Evolutionary conservation across 306 rosid species (phyloP).

Genomic region (Elaeagnus macrophylla): DNA sequence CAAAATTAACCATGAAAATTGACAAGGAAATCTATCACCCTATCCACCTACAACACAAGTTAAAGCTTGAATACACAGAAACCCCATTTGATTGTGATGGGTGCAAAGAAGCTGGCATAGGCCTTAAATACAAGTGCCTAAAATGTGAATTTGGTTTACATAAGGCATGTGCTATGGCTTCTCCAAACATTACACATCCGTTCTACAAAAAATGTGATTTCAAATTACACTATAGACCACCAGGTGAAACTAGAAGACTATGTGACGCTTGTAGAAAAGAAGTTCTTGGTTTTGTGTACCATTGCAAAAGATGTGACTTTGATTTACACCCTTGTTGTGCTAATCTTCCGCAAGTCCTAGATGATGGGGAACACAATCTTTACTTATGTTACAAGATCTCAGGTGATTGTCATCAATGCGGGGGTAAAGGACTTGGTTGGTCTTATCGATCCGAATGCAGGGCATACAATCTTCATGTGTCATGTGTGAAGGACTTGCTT

Average conservation of each 20-base stretch:
- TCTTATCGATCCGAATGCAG: conserved; percentile 37
- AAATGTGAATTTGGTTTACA: conserved; percentile 38
- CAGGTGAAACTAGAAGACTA: conserved; percentile 19
- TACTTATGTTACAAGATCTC: conserved; percentile 35
- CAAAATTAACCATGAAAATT: conserved; percentile 17
- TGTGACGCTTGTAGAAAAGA: conserved; percentile 41
- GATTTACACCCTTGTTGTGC: conserved; percentile 58
- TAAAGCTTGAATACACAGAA: conserved; percentile 38
- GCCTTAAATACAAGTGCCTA: conserved; percentile 41
- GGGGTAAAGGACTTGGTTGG: conserved; percentile 43
- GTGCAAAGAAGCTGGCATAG: conserved; percentile 52
- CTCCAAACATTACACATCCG: conserved; percentile 24
- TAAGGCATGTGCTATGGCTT: conserved; percentile 35
- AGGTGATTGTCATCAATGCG: conserved; percentile 35
- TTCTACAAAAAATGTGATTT: conserved; percentile 40
- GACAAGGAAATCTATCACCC: conserved; percentile 39
- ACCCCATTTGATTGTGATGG: conserved; percentile 49
- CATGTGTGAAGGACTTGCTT: conserved; percentile 47
- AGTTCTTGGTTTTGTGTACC: conserved; percentile 39
- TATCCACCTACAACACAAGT: conserved; percentile 37
- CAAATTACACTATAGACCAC: conserved; percentile 28
- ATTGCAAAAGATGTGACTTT: conserved; percentile 41
- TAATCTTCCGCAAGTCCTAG: conserved; percentile 40
- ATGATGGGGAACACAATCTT: conserved; percentile 34
- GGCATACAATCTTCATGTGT: conserved; percentile 39